A percentile compares a stretch with the other conserved stretches of the same genome.
Conservation (phyloP, 192 early-diverging fungal species). For the Backusella sp. region DNA sequence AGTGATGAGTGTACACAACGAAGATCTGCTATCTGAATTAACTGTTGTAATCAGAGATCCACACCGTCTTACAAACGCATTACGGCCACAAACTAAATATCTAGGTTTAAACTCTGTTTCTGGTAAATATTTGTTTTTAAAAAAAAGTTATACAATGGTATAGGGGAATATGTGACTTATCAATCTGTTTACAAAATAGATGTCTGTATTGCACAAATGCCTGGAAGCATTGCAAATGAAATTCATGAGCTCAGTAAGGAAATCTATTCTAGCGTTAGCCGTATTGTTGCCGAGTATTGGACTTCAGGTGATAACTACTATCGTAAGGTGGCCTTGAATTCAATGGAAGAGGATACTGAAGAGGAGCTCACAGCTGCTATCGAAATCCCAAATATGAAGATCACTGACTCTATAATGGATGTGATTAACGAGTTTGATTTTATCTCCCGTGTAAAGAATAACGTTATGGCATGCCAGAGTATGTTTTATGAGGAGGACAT, state of each 20-base stretch:
- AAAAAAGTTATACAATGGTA: background rate
- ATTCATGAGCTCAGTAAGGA: conserved; percentile 12
- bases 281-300: background rate
- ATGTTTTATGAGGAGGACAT: background rate
- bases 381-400: conserved; percentile 6
- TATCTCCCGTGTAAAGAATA: background rate
- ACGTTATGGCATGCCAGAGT: background rate
- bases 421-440: background rate
- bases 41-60: background rate
- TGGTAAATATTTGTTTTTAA: background rate
- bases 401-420: background rate
- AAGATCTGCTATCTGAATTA: background rate
- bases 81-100: background rate
- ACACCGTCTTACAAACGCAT: background rate
- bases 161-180: background rate
- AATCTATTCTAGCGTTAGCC: background rate
- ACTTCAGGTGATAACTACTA: background rate
- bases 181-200: background rate
- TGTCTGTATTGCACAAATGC: conserved; percentile 16
- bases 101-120: background rate
- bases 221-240: conserved; percentile 12
- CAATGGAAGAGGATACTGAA: background rate
- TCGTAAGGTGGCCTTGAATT: background rate
- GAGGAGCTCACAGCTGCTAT: background rate
- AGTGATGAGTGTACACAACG: conserved; percentile 7